Percentiles rank a stretch among this genome's conserved stretches.
Evolutionary conservation across 495 filamentous ascomycete species (phyloP).

Genomic region (Talaromyces thailandensis): DNA sequence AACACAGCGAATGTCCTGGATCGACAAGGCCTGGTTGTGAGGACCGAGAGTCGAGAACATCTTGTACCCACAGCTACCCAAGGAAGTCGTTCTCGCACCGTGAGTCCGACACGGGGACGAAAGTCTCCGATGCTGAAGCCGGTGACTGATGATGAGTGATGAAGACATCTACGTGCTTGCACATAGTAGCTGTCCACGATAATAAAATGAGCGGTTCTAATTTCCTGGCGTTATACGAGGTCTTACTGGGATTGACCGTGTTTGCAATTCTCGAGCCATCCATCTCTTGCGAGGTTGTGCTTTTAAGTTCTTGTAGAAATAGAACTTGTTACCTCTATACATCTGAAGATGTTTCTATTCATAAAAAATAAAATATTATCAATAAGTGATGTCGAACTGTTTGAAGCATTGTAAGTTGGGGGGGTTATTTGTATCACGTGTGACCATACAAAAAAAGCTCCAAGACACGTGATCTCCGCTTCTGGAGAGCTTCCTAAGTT

Average conservation of each 20-base stretch:
- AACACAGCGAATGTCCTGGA: slow-evolving; percentile 47
- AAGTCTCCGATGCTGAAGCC: slow-evolving; percentile 35
- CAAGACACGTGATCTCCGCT: neutral
- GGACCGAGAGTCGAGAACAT: slow-evolving; percentile 77
- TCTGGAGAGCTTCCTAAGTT: neutral
- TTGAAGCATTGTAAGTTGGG: neutral
- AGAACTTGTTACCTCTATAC: neutral
- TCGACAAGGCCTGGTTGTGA: slow-evolving; percentile 61
- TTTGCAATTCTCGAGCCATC: neutral
- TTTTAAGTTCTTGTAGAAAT: neutral
- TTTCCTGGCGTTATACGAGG: neutral
- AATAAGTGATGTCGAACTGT: neutral
- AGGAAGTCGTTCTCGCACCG: slow-evolving; percentile 34
- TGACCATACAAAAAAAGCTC: neutral
- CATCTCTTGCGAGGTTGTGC: neutral
- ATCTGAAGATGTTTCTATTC: neutral
- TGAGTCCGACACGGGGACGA: slow-evolving; percentile 35
- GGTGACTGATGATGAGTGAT: slow-evolving; percentile 26
- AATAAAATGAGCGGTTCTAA: neutral
- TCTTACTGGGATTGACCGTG: neutral
- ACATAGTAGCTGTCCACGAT: neutral
- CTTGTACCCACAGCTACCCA: slow-evolving; percentile 38
- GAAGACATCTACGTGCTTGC: neutral
- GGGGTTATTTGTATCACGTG: neutral
- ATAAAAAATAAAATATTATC: neutral